Base-by-base conservation (phyloP, 148 eudicot species). In the Selenicereus undatus region DNA sequence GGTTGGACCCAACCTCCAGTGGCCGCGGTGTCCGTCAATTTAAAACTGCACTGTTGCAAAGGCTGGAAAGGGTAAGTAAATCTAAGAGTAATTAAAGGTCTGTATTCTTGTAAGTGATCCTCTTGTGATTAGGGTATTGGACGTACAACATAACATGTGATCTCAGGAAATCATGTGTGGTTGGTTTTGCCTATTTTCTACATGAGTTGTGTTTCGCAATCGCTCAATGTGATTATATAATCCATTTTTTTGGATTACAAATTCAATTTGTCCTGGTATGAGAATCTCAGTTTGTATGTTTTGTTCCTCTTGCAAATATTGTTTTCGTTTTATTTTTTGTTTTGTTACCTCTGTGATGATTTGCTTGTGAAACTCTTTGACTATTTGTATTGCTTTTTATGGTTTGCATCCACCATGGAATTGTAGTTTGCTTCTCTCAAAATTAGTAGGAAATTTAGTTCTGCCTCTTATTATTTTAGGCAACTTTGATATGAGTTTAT, bases 21-120 rank as follows among this genome's bases (percentile, higher is more conserved):
- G 98, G 98, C 8, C 98, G 98, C 79, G 99, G 99, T 84, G 99
- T 96, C 81, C 97, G 98, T 71, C 99, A 96, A 81, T 96, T 96
- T 80, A 96, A 96, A 85, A 96, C 99, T 54, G 98, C 98, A 3
- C 93, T 96, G 81, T 89, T 96, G 78, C 99, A 96, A 77, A 92
- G 98, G 68, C 87, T 96, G 52, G 99, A 96, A 83, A 92, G 92
- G 89, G 99, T 96, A 82, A 84, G 68, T 81, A 30, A 64, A 74
- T 42, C 29, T 16, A 52, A 56, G 13, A 35, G 36, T 52, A n/a
- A 51, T 11, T 39, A 17, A 78, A 27, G 22, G 30, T 52, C 58
- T 75, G 11, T 10, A 17, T 72, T 54, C 29, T 39, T 30, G 14
- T 43, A 42, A 56, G 32, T 30, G 21, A 27, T 20, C 45, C 68